Evolutionary conservation across 176 grass and related monocot genomes (phyloP).

Genomic region (Avena sativa): DNA sequence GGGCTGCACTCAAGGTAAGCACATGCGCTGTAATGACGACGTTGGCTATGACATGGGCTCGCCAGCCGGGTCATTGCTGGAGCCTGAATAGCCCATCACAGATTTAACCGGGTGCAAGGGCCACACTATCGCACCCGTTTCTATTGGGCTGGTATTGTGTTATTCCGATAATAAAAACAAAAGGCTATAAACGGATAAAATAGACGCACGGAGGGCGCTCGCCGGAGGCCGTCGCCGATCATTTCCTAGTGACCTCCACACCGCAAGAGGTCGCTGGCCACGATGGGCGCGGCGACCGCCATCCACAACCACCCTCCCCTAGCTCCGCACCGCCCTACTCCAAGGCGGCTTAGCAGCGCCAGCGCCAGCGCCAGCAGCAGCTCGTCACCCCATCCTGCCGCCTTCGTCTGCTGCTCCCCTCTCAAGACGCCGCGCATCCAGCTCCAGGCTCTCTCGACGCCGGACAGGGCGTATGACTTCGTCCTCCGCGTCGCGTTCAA

Average conservation of each 20-base stretch:
- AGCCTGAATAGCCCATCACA: too few species aligned
- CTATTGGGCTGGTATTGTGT: neutral
- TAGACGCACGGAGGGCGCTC: neutral
- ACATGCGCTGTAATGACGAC: too few species aligned
- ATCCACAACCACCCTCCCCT: neutral
- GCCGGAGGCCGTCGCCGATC: constrained; percentile 28
- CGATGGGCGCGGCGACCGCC: neutral
- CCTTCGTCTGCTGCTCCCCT: constrained; percentile 15
- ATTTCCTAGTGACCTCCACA: neutral
- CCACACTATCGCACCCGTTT: too few species aligned
- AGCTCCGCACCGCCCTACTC: neutral
- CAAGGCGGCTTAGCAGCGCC: neutral
- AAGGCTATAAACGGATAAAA: constrained; percentile 38
- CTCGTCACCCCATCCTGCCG: neutral
- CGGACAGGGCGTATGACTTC: constrained; percentile 4
- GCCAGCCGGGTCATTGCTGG: too few species aligned
- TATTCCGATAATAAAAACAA: neutral
- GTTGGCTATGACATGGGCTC: too few species aligned
- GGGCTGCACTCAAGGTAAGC: too few species aligned
- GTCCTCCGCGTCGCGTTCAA: constrained; percentile 71
- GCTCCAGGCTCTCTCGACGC: neutral
- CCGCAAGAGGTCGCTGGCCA: neutral
- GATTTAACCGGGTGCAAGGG: too few species aligned
- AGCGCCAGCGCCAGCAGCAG: neutral
- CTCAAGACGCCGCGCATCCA: neutral